These are phyloP conservation scores for Vigna nakashimae DNA, from an alignment of 306 rosid species.

Conservation along the genomic window DNA sequence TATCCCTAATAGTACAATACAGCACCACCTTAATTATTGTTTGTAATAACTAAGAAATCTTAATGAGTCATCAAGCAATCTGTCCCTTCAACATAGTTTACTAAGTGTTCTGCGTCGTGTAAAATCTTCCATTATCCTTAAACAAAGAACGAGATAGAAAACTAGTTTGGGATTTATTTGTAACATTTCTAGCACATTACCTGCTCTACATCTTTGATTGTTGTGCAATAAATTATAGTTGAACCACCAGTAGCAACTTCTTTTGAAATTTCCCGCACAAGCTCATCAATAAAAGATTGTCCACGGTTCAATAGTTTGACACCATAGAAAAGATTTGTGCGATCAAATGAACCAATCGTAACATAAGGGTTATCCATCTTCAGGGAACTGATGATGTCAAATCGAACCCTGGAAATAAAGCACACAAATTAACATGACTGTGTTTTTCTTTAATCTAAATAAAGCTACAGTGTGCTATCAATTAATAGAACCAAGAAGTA, in stretches of 20 bases:
- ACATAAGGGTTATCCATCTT: conserved; percentile 74
- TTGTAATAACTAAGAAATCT: background rate
- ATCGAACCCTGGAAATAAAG: conserved; percentile 71
- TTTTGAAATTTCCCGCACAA: conserved; percentile 69
- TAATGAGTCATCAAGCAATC: background rate
- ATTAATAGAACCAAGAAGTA: conserved; percentile 10
- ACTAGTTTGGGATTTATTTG: conserved; percentile 26
- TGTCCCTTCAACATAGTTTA: conserved; percentile 30
- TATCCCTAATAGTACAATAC: conserved; percentile 24
- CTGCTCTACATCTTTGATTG: conserved; percentile 89
- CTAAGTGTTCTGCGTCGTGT: conserved; percentile 14
- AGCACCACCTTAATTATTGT: conserved; percentile 21
- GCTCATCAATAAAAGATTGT: conserved; percentile 65
- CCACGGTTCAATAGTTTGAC: conserved; percentile 75
- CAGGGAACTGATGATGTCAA: conserved; percentile 76
- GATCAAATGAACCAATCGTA: conserved; percentile 84
- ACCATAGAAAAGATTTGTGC: conserved; percentile 83
- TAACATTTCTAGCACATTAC: conserved; percentile 51
- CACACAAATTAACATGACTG: conserved; percentile 32
- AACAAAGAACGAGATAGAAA: conserved; percentile 18
- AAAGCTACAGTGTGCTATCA: conserved; percentile 14
- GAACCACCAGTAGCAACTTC: conserved; percentile 68
- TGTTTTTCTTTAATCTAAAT: conserved; percentile 23
- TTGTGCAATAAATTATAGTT: conserved; percentile 87
- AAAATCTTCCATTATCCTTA: conserved; percentile 8